phyloP scores from a whole-genome alignment of 1,284 basidiomycete genomes.

The Leccinum huronense region DNA sequence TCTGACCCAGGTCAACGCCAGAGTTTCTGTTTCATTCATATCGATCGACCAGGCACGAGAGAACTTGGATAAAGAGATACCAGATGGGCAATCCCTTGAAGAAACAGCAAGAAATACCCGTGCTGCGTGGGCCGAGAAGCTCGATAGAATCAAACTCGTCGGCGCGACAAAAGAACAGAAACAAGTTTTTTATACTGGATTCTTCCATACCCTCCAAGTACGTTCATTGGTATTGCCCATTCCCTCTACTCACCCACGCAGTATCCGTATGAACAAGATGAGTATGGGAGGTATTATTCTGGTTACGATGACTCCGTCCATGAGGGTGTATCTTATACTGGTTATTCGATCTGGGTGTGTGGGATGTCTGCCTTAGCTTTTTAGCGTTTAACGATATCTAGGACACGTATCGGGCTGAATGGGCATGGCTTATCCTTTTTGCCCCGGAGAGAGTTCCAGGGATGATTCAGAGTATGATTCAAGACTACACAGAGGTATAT shows the following conservation, averaged over 20 bases:
- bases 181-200: constrained; percentile 62
- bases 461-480: constrained; percentile 79
- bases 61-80: constrained; percentile 63
- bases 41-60: constrained; percentile 69
- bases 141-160: constrained; percentile 60
- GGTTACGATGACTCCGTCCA: constrained; percentile 69
- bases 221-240: constrained; percentile 4
- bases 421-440: constrained; percentile 76
- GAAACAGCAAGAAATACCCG: constrained; percentile 59
- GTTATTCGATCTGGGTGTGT: constrained; percentile 80
- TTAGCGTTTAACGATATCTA: constrained; percentile 23
- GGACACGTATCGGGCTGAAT: constrained; percentile 79
- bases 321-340: constrained; percentile 67
- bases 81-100: constrained; percentile 60
- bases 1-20: constrained; percentile 50
- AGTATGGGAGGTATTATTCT: constrained; percentile 72
- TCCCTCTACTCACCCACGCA: constrained; percentile 33
- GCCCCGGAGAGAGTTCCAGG: constrained; percentile 72
- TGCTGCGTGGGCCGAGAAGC: constrained; percentile 69
- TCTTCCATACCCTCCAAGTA: constrained; percentile 68
- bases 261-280: constrained; percentile 80
- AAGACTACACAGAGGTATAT: constrained; percentile 66
- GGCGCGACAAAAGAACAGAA: constrained; percentile 55
- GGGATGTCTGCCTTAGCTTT: background rate
- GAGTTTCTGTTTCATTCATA: constrained; percentile 78